Evolutionary conservation across 306 rosid genomes (phyloP).

Genomic region (Acmispon strigosus): DNA sequence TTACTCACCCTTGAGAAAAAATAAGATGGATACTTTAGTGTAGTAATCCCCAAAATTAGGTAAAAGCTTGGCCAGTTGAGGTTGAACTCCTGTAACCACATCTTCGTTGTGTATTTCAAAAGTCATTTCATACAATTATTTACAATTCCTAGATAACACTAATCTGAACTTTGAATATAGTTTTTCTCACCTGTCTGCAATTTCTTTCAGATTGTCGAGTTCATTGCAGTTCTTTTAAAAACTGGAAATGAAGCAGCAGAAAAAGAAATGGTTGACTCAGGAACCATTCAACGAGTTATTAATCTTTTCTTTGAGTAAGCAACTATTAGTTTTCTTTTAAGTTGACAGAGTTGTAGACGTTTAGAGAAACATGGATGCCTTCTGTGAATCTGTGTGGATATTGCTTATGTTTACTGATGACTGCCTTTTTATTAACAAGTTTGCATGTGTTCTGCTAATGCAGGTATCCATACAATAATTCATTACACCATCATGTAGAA

Average conservation of each 20-base stretch:
- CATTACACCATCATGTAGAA: constrained; percentile 89
- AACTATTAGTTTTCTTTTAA: background rate
- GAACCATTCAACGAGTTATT: constrained; percentile 74
- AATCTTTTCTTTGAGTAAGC: constrained; percentile 98
- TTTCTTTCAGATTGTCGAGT: constrained; percentile 79
- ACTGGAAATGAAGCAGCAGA: constrained; percentile 77
- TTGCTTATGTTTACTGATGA: constrained; percentile 5
- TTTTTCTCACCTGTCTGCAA: constrained; percentile 8
- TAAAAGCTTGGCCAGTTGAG: background rate
- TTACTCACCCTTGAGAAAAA: background rate
- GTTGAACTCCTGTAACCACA: background rate
- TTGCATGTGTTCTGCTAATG: constrained; percentile 21
- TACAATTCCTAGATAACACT: background rate
- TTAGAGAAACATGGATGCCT: background rate
- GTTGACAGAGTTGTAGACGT: background rate
- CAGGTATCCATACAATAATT: constrained; percentile 92
- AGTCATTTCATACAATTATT: background rate
- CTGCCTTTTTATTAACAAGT: background rate
- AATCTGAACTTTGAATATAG: background rate
- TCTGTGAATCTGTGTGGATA: background rate
- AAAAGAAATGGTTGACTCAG: constrained; percentile 80
- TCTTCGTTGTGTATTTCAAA: background rate
- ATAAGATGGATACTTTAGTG: background rate
- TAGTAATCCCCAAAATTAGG: background rate
- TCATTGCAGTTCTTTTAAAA: constrained; percentile 82